A percentile compares a stretch with the other conserved stretches of the same genome.
These are phyloP conservation scores for Globisporangium orthogonon DNA, from an alignment of 352 stramenopile genomes.

Conservation along the genomic window DNA sequence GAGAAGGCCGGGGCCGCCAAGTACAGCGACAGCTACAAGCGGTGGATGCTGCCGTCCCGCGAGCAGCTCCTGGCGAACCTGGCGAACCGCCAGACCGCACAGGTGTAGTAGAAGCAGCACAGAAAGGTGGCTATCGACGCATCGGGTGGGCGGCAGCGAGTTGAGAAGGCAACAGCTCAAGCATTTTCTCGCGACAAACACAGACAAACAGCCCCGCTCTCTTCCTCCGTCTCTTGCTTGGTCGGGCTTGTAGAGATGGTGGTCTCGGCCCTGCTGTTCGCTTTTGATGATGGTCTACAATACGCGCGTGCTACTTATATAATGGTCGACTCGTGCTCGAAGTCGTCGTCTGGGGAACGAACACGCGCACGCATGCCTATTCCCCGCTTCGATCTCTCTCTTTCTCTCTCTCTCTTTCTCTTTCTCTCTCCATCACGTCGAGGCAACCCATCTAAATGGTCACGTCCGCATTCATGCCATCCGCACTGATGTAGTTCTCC, in stretches of 20 bases:
- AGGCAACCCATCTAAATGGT: conserved; percentile 20
- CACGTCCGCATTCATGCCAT: conserved; percentile 33
- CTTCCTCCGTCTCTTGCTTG: too few species aligned
- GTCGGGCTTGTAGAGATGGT: too few species aligned
- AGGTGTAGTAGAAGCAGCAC: conserved; percentile 17
- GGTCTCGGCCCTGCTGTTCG: too few species aligned
- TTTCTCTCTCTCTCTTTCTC: not conserved
- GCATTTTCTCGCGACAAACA: too few species aligned
- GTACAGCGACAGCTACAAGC: conserved; percentile 54
- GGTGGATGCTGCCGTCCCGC: conserved; percentile 62
- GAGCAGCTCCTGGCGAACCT: conserved; percentile 48
- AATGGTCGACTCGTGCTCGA: not conserved
- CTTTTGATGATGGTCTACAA: not conserved
- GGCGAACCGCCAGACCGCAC: conserved; percentile 5
- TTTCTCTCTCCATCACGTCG: not conserved
- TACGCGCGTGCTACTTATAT: not conserved
- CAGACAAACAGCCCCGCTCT: too few species aligned
- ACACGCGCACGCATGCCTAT: too few species aligned
- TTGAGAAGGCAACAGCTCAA: too few species aligned
- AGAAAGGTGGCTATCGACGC: not conserved
- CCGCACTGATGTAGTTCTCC: conserved; percentile 71
- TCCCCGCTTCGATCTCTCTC: too few species aligned
- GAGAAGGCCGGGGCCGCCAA: conserved; percentile 27
- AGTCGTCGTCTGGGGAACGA: not conserved
- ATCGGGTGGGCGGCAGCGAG: too few species aligned